Evolutionary conservation across 1,284 basidiomycete genomes (phyloP).

Genomic region (Chiua sp.): DNA sequence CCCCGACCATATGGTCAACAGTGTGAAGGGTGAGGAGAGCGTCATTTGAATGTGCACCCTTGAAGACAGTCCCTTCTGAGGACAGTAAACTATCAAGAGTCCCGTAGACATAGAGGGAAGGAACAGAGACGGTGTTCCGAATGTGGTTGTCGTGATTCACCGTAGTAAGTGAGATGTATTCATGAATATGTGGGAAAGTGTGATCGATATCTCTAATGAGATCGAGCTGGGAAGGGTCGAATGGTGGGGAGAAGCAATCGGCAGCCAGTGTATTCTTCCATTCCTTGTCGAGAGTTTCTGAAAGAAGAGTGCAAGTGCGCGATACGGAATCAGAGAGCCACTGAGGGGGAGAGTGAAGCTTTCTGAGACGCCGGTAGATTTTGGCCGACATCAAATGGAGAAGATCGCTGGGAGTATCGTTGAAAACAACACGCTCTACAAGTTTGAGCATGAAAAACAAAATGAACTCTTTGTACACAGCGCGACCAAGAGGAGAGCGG

Average conservation of each 20-base stretch:
- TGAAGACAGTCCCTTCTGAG: no score
- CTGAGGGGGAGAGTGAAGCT: conserved; percentile 40
- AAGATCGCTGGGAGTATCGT: conserved; percentile 37
- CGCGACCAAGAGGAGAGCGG: conserved; percentile 15
- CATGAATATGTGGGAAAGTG: no score
- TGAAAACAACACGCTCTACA: conserved; percentile 27
- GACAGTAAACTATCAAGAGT: no score
- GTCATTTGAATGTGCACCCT: no score
- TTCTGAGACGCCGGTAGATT: conserved; percentile 42
- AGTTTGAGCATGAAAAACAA: conserved; percentile 37
- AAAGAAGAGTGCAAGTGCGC: conserved; percentile 17
- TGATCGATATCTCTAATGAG: conserved; percentile 30
- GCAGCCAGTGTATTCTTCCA: conserved; percentile 18
- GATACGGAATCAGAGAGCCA: conserved; percentile 21
- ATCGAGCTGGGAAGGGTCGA: conserved; percentile 30
- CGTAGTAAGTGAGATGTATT: no score
- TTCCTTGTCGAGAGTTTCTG: conserved; percentile 14
- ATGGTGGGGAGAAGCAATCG: conserved; percentile 32
- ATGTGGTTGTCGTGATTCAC: no score
- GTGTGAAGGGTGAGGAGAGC: no score
- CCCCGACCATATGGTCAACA: no score
- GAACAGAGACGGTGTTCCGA: no score
- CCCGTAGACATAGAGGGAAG: no score
- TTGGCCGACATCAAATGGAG: conserved; percentile 39
- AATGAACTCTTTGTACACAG: not conserved